Evolutionary conservation across 345 rosid species (phyloP).

Genomic region (Syzygium oleosum): DNA sequence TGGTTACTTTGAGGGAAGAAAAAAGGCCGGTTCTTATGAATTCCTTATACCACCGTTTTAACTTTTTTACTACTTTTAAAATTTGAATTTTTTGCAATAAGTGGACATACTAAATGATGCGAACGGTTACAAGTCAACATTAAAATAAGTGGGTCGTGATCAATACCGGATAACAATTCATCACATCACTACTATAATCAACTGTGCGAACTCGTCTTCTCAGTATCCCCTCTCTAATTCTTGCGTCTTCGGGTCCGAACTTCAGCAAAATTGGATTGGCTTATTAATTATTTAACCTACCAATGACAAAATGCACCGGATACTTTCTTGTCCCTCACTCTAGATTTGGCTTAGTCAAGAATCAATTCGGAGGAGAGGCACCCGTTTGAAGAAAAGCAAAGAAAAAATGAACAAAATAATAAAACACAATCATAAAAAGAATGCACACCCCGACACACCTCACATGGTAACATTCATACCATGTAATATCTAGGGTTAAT

Average conservation of each 20-base stretch:
- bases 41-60: background rate
- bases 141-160: accelerated
- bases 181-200: accelerated
- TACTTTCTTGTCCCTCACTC: background rate
- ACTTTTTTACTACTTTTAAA: background rate
- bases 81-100: background rate
- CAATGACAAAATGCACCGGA: background rate
- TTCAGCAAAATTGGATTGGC: background rate
- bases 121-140: background rate
- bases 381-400: background rate
- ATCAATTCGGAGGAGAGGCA: background rate
- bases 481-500: background rate
- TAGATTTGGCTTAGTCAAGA: background rate
- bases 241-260: background rate
- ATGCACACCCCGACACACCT: background rate
- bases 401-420: background rate
- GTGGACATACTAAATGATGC: background rate
- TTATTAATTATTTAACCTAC: background rate
- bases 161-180: background rate
- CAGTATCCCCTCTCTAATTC: background rate
- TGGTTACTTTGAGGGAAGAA: background rate
- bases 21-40: background rate
- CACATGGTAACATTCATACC: background rate
- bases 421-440: background rate
- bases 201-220: accelerated